A percentile compares a stretch with the other conserved stretches of the same genome.
Evolutionary conservation across 2,329 filamentous ascomycete genomes (phyloP).

Genomic region (Hypoxylon sp.): DNA sequence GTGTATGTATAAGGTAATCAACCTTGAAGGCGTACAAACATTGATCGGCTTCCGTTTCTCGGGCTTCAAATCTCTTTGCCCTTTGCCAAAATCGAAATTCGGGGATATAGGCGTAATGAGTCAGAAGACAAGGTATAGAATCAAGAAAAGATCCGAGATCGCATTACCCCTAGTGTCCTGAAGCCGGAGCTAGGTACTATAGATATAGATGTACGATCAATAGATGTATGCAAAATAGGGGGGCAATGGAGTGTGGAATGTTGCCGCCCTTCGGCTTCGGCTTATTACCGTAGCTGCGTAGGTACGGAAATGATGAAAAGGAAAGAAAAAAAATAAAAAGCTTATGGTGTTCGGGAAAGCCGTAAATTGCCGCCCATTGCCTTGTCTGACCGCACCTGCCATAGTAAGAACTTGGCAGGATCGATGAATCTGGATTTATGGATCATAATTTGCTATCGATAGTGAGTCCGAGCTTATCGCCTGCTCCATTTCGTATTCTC

Average conservation of each 20-base stretch:
- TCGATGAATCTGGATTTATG: too few species aligned
- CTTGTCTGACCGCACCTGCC: conserved; percentile 38
- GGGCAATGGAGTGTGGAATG: conserved; percentile 32
- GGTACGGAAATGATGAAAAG: too few species aligned
- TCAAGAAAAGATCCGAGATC: conserved; percentile 26
- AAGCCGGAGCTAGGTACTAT: conserved; percentile 4
- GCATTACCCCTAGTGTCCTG: conserved; percentile 16
- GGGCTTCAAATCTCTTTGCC: too few species aligned
- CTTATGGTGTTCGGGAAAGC: conserved; percentile 19
- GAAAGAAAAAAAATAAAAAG: conserved; percentile 16
- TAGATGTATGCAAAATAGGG: conserved; percentile 16
- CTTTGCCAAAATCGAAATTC: too few species aligned
- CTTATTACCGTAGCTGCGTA: too few species aligned
- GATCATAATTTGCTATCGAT: conserved; percentile 27
- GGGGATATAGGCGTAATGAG: too few species aligned
- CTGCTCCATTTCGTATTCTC: too few species aligned
- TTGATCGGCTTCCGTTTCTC: conserved; percentile 28
- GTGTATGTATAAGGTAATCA: conserved; percentile 8
- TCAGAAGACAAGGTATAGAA: conserved; percentile 5
- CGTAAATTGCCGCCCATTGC: conserved; percentile 44
- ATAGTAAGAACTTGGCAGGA: conserved; percentile 24
- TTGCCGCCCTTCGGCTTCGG: conserved; percentile 22
- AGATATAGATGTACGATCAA: conserved; percentile 5
- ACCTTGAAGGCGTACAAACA: too few species aligned
- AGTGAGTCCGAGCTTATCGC: too few species aligned